Base-by-base conservation (phyloP, 139 green algal species). In the Chlamydomonas asymmetrica region DNA sequence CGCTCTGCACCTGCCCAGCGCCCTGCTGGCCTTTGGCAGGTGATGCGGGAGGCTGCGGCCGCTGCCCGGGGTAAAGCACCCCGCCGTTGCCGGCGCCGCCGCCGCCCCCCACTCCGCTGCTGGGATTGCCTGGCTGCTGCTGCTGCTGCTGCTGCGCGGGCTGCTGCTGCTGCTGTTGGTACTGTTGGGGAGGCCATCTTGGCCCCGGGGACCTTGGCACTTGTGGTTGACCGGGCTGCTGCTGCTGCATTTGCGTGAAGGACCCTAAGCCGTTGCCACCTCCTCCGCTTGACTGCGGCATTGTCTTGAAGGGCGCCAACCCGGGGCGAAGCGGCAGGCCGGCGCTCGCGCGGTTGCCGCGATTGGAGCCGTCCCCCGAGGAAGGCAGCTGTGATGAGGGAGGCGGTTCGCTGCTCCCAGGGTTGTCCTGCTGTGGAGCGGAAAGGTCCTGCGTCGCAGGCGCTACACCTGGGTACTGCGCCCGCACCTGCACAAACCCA, bases 101-200 rank as follows among this genome's bases (percentile, higher is more conserved):
- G 50, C 13, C 9, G 50, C 22, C 13, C 6, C 22, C 13, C 16
- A 25, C 22, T 60, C 22, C 40, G 59, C 5, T 41, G 59, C 32
- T 4, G 59, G 18, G 31, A 34, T 2, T 18, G 59, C 59, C 32
- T 32, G 16, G 32, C 1, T 2, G 59, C 59, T 65, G 59, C 32
- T 20, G 27, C 5, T 9, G 37, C 38, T 66, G 20, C 54, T 23
- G 13, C 54, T 34, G 49, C 23, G 25, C 40, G n/a, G 66, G 37
- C 20, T 57, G 52, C 37, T 75, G 68, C 5, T 62, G 48, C 25
- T 67, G 70, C 50, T 52, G 69, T n/a, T 59, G 54, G 16, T 56
- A 63, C 27, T 38, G 52, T 61, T 25, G 22, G 10, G 57, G 39
- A 23, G 38, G 23, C 2, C 45, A 32, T n/a, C 56, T 35, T 9